Base-by-base conservation (phyloP, 768 basidiomycete genomes). In the Mycena amicta region DNA sequence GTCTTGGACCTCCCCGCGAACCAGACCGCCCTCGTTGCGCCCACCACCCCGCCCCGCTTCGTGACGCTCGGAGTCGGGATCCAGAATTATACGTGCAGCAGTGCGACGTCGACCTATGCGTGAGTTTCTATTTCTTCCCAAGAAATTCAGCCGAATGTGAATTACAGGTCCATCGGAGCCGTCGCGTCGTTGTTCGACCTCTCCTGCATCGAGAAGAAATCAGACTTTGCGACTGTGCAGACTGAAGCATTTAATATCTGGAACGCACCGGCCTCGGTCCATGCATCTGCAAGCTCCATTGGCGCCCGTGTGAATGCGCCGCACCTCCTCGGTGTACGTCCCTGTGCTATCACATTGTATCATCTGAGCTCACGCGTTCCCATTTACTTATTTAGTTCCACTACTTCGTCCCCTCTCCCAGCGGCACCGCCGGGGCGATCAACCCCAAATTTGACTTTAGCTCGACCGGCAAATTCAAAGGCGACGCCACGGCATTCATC, bases 401-500 rank as follows among this genome's bases (percentile, higher is more conserved):
- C 55, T 79, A 75, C 70, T 82, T 79, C 63, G 70, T 77, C 43
- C 67, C 66, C 3, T 72, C 74, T 61, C 63, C 76, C 12, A 63
- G 68, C 51, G 69, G 69, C 25, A 56, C 62, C 1, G 71, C 33
- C 8, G 33, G 33, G 33, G 33, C 33, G 8, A 50, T 73, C 50
- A 66, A 67, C 27, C 75, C 79, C n/a, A 70, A 71, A 56, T 73
- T 75, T 66, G 81, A 80, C 65, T 77, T 77, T 64, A 70, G 70
- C 29, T 65, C 70, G 25, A 69, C 66, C 5, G 68, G 47, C 12
- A 46, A n/a, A n/a, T n/a, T n/a, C n/a, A n/a, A n/a, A n/a, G n/a
- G n/a, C 20, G 31, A 55, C 31, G 1, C 47, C 22, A 46, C 64
- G 2, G 55, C 55, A 4, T 63, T 30, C 29, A 54, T 59, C 11